Base-by-base conservation (phyloP, 257 asterid genomes). In the Echites panduratus region DNA sequence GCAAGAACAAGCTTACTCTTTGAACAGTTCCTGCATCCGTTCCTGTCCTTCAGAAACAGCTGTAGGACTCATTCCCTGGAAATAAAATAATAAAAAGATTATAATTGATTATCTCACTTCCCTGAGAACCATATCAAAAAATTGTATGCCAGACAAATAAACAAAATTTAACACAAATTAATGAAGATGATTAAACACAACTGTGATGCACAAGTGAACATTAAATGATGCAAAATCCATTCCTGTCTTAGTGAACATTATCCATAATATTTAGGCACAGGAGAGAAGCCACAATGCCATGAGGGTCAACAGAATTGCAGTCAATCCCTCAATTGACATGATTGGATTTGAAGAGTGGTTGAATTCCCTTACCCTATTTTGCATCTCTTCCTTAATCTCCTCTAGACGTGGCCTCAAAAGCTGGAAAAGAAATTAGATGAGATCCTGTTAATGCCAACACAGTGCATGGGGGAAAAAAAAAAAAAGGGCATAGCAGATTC, bases 21-120 rank as follows among this genome's bases (percentile, higher is more conserved):
- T 87, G 80, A 89, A 87, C 73, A 94, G 70, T 63, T 71, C 73
- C 72, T 87, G 68, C 95, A 88, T 87, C 81, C 74, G 68, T 38
- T 80, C 74, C 85, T 84, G 99, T 74, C 98, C 98, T 66, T 94
- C 97, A 79, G 90, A 77, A 72, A 86, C 94, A 70, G 96, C 96
- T 54, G 45, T 29, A 67, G 96, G 96, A 70, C 75, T 76, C 93
- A 86, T 86, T 74, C 84, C 97, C 99, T 94, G 90, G 66, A 54
- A 73, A 74, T 80, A 70, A 74, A 52, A 17, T 35, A 64, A 8
- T 14, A 24, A 66, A n/a, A 19, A 43, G n/a, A 63, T 26, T 19
- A 70, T 43, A 27, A 72, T 5, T 52, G 56, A 72, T 71, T 27
- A 35, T 52, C 40, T 20, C 44, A 22, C 27, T 32, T 64, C 27